Evolutionary conservation across 2,329 filamentous ascomycete species (phyloP).

Genomic region (Bipolaris zeicola): DNA sequence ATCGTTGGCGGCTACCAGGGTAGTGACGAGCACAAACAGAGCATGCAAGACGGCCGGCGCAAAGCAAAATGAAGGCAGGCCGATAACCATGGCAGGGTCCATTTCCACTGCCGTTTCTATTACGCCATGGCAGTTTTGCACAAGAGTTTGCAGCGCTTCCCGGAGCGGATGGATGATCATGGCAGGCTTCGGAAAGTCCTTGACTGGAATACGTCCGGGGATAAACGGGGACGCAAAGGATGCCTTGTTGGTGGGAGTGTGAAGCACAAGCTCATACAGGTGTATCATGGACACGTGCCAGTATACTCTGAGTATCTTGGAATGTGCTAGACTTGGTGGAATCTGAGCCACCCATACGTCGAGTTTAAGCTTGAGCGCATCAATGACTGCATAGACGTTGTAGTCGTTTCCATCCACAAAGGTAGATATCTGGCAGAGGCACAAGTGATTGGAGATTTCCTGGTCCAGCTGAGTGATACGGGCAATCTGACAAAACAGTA

Average conservation of each 20-base stretch:
- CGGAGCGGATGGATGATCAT: slow-evolving; percentile 24
- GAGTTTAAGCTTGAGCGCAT: slow-evolving; percentile 24
- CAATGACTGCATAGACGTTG: slow-evolving; percentile 23
- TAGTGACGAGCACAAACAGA: slow-evolving; percentile 33
- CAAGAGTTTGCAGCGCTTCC: slow-evolving; percentile 20
- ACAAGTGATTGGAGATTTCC: slow-evolving; percentile 27
- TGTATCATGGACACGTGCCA: slow-evolving; percentile 33
- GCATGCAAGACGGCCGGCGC: slow-evolving; percentile 31
- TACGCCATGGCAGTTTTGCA: slow-evolving; percentile 32
- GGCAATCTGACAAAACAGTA: slow-evolving; percentile 34
- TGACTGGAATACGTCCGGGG: slow-evolving; percentile 31
- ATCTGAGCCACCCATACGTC: slow-evolving; percentile 33
- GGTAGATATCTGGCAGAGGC: slow-evolving; percentile 24
- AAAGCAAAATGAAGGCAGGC: slow-evolving; percentile 33
- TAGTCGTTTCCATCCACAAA: slow-evolving; percentile 32
- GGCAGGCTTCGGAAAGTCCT: slow-evolving; percentile 32
- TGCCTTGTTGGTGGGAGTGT: slow-evolving; percentile 36
- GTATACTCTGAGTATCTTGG: slow-evolving; percentile 31
- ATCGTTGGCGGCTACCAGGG: slow-evolving; percentile 27
- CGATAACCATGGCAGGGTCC: slow-evolving; percentile 31
- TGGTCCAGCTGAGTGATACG: slow-evolving; percentile 28
- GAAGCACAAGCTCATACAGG: slow-evolving; percentile 29
- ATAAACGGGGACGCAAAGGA: slow-evolving; percentile 35
- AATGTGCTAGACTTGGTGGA: slow-evolving; percentile 25
- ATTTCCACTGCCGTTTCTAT: slow-evolving; percentile 29